Conservation (phyloP, 768 basidiomycete genomes). For the Coprinopsis cinerea region DNA sequence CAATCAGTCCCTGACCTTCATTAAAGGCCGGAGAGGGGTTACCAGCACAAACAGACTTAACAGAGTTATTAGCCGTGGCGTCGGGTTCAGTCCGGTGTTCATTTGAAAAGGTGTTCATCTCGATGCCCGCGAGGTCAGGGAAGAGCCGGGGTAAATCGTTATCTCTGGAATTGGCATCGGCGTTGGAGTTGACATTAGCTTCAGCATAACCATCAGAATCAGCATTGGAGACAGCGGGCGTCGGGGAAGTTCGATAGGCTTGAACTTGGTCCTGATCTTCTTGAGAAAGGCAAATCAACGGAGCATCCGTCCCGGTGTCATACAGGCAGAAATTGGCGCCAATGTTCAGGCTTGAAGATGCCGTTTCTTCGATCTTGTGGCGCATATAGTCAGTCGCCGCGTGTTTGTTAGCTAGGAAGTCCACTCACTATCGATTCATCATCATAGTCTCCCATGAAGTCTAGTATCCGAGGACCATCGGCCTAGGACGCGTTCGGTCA, state of each 20-base stretch:
- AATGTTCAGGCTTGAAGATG: neutral
- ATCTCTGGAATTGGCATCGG: neutral
- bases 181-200: too few species aligned
- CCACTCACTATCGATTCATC: too few species aligned
- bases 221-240: too few species aligned
- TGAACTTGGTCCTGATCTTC: neutral
- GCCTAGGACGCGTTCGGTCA: too few species aligned
- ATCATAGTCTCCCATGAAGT: too few species aligned
- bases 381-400: neutral
- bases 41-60: too few species aligned
- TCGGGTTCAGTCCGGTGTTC: neutral
- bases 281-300: neutral
- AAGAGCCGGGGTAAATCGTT: neutral
- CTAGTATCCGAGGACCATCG: too few species aligned
- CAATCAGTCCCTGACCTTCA: neutral
- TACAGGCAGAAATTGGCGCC: too few species aligned
- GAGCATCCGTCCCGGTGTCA: neutral
- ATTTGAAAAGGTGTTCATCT: conserved; percentile 2
- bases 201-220: too few species aligned
- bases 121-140: neutral
- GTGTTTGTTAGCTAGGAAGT: too few species aligned
- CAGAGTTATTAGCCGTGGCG: neutral
- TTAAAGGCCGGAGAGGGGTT: neutral
- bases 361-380: neutral
- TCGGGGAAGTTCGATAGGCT: too few species aligned